These are phyloP conservation scores for Candida pseudoviswanathii DNA, from an alignment of 1,139 yeast species.

Conservation along the genomic window DNA sequence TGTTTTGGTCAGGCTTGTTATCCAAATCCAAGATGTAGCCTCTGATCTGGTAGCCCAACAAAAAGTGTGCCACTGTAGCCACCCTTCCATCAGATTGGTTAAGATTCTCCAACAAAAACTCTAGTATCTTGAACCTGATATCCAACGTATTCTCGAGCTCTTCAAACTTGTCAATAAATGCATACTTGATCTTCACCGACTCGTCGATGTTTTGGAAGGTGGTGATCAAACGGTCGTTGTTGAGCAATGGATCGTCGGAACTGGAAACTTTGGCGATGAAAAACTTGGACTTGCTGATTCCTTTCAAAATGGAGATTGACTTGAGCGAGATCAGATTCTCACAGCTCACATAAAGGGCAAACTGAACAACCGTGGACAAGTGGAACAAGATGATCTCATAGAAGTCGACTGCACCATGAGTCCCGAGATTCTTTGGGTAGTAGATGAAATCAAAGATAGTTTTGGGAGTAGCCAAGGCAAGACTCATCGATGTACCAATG, in stretches of 20 bases:
- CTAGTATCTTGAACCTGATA: constrained; percentile 59
- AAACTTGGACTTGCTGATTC: constrained; percentile 51
- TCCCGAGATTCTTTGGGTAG: constrained; percentile 54
- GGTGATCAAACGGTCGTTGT: constrained; percentile 67
- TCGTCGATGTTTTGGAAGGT: constrained; percentile 77
- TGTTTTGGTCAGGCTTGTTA: constrained; percentile 25
- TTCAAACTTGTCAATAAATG: constrained; percentile 74
- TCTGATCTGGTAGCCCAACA: constrained; percentile 64
- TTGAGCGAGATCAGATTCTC: constrained; percentile 51
- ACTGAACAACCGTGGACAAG: constrained; percentile 66
- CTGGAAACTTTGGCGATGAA: constrained; percentile 39
- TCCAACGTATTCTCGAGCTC: constrained; percentile 37
- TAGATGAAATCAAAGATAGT: constrained; percentile 54
- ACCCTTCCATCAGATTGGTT: constrained; percentile 36
- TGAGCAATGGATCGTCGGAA: constrained; percentile 41
- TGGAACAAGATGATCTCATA: constrained; percentile 73
- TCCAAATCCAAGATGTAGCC: constrained; percentile 33
- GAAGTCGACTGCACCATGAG: constrained; percentile 64
- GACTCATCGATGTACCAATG: constrained; percentile 31
- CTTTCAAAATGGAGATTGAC: constrained; percentile 56
- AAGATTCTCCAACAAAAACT: constrained; percentile 58
- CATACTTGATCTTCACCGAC: constrained; percentile 64
- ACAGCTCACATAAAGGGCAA: constrained; percentile 72
- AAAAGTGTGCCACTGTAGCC: constrained; percentile 67
- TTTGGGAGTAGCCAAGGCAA: constrained; percentile 26